Percentiles rank a stretch among this genome's conserved stretches.
These are phyloP conservation scores for Solanum habrochaites DNA, from an alignment of 257 asterid genomes.

Conservation along the genomic window DNA sequence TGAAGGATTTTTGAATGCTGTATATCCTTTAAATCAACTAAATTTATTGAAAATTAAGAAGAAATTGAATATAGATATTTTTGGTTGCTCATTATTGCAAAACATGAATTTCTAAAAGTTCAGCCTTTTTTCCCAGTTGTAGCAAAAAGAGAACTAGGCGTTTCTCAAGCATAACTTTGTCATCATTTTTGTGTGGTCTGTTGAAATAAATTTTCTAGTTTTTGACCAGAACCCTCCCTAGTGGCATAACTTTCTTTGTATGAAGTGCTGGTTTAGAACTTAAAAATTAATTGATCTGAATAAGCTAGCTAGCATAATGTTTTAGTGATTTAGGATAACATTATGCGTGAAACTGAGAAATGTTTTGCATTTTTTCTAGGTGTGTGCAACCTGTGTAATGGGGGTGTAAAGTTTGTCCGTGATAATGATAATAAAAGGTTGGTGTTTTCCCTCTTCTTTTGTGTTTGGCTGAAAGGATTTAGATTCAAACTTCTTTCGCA, in stretches of 20 bases:
- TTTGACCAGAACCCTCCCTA: background rate
- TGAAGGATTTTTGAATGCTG: background rate
- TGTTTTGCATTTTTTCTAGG: slow-evolving; percentile 22
- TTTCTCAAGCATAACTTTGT: background rate
- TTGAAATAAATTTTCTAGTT: background rate
- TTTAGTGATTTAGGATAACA: background rate
- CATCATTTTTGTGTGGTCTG: background rate
- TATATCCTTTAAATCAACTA: background rate
- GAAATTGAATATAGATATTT: background rate
- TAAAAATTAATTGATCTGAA: background rate
- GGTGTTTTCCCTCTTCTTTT: background rate
- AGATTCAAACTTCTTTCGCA: background rate
- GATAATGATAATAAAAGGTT: slow-evolving; percentile 63
- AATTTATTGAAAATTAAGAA: background rate
- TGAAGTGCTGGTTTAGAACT: background rate
- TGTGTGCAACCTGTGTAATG: slow-evolving; percentile 84
- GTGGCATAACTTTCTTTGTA: background rate
- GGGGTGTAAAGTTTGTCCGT: slow-evolving; percentile 82
- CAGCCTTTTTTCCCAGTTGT: background rate
- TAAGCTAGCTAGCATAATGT: background rate
- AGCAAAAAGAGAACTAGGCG: background rate
- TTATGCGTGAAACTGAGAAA: background rate
- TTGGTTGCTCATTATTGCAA: background rate
- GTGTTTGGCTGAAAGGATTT: background rate
- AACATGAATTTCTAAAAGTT: background rate